Conservation (phyloP, 495 filamentous ascomycete genomes). For the Penicillium silybi region DNA sequence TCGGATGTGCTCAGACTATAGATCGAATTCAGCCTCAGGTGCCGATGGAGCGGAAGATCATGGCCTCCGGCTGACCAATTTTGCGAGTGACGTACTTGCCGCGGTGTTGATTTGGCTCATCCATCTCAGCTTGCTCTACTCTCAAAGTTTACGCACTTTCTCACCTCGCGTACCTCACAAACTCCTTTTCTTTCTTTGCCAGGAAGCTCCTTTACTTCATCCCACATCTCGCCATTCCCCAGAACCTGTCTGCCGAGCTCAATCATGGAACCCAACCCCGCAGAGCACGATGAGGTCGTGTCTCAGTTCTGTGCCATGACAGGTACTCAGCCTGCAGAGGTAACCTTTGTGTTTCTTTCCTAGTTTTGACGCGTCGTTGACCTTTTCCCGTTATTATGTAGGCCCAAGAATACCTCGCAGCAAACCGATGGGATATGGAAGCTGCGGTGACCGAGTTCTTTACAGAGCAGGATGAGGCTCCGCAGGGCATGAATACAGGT, state of each 20-base stretch:
- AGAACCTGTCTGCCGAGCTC: slow-evolving; percentile 3
- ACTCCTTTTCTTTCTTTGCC: neutral
- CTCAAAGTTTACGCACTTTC: slow-evolving; percentile 3
- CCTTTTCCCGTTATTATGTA: slow-evolving; percentile 21
- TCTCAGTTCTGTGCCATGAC: slow-evolving; percentile 72
- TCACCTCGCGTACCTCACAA: neutral
- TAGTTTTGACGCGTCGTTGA: neutral
- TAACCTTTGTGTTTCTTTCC: slow-evolving; percentile 31
- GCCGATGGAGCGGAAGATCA: slow-evolving; percentile 25
- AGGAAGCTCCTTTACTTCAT: neutral
- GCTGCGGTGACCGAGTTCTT: slow-evolving; percentile 67
- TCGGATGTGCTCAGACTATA: neutral
- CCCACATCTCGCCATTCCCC: neutral
- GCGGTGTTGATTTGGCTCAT: slow-evolving; percentile 14
- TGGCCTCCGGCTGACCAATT: slow-evolving; percentile 42
- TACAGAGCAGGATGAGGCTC: slow-evolving; percentile 60
- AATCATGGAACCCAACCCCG: slow-evolving; percentile 52
- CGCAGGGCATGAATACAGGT: slow-evolving; percentile 32
- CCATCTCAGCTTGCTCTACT: slow-evolving; percentile 17
- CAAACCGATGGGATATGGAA: slow-evolving; percentile 67
- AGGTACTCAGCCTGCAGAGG: slow-evolving; percentile 57
- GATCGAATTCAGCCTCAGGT: slow-evolving; percentile 7
- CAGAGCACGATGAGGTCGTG: slow-evolving; percentile 64
- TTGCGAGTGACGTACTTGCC: slow-evolving; percentile 44
- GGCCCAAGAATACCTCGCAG: slow-evolving; percentile 67